These are phyloP conservation scores for Cryphonectria japonica DNA, from an alignment of 2,329 filamentous ascomycete species.

Conservation along the genomic window DNA sequence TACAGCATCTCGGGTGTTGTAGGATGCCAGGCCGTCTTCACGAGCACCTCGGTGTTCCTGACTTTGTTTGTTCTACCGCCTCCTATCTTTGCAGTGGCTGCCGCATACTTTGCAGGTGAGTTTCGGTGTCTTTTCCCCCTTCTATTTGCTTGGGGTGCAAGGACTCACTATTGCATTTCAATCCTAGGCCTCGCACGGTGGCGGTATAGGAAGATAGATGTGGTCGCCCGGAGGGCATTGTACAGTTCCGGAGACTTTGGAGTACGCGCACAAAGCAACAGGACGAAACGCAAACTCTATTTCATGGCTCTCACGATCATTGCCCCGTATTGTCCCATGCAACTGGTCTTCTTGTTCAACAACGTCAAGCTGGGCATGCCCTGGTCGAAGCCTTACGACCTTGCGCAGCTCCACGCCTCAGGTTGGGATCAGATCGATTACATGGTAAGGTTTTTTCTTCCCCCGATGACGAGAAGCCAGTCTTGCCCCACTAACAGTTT, in stretches of 20 bases:
- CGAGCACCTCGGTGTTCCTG: conserved; percentile 52
- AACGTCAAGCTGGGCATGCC: conserved; percentile 44
- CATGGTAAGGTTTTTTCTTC: conserved; percentile 28
- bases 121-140: conserved; percentile 14
- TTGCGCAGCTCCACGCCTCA: conserved; percentile 46
- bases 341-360: conserved; percentile 44
- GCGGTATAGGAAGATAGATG: conserved; percentile 52
- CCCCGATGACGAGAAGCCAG: neutral
- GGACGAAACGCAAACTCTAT: conserved; percentile 58
- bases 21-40: conserved; percentile 52
- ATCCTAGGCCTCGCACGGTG: conserved; percentile 25
- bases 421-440: conserved; percentile 55
- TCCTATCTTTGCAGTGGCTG: conserved; percentile 47
- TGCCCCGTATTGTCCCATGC: conserved; percentile 54
- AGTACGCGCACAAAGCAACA: conserved; percentile 48
- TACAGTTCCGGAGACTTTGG: conserved; percentile 41
- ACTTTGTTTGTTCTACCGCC: conserved; percentile 53
- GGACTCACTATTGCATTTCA: neutral
- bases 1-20: conserved; percentile 54
- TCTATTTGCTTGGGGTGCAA: neutral
- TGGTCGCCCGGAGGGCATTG: conserved; percentile 45
- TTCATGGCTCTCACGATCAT: conserved; percentile 58
- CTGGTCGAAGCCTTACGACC: conserved; percentile 46
- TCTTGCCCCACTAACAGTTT: neutral
- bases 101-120: conserved; percentile 55